phyloP scores from a whole-genome alignment of 2,329 filamentous ascomycete species.

The Aspergillus jensenii region DNA sequence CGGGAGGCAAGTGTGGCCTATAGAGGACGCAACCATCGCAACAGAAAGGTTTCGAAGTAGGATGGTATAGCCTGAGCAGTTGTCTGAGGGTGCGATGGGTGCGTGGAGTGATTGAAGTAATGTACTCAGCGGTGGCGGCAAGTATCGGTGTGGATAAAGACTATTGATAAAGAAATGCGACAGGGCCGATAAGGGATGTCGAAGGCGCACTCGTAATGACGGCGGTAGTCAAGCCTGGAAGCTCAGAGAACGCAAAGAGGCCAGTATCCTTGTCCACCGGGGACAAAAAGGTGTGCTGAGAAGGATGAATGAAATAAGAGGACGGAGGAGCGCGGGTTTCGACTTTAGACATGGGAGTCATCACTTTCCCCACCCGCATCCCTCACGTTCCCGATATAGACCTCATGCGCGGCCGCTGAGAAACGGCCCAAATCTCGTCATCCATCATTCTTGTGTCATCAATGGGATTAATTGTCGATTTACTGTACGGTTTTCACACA shows the following conservation, averaged over 20 bases:
- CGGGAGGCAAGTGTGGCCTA: conserved; percentile 14
- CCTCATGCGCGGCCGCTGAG: neutral
- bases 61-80: neutral
- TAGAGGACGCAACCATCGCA: conserved; percentile 27
- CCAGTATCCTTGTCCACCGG: conserved; percentile 6
- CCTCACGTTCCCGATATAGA: conserved; percentile 2
- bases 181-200: neutral
- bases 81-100: neutral
- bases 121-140: conserved; percentile 12
- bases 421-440: neutral
- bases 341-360: neutral
- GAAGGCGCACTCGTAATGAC: neutral
- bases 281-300: conserved; percentile 11
- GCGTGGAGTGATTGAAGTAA: neutral
- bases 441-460: conserved; percentile 2
- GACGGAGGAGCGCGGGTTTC: neutral
- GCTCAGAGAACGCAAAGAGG: neutral
- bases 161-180: neutral
- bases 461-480: too few relatives aligned
- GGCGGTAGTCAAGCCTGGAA: neutral
- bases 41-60: neutral
- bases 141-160: neutral
- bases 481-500: neutral
- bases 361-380: conserved; percentile 3
- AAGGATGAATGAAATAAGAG: conserved; percentile 8